These are phyloP conservation scores for Lactarius pseudohatsudake DNA, from an alignment of 768 basidiomycete species.

Conservation along the genomic window DNA sequence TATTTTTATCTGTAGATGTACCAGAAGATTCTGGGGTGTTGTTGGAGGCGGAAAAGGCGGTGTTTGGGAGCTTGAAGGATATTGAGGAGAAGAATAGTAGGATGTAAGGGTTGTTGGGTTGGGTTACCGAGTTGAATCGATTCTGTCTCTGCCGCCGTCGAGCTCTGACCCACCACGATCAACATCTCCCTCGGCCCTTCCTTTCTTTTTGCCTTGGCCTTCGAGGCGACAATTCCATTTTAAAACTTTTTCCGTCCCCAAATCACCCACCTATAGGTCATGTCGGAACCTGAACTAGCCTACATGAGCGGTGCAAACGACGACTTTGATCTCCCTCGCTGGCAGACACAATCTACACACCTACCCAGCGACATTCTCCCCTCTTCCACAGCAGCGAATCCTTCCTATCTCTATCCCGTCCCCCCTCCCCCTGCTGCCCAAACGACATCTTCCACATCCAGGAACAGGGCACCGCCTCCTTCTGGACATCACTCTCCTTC, in stretches of 20 bases:
- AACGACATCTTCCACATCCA: constrained; percentile 37
- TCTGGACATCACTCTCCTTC: constrained; percentile 50
- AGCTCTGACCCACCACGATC: not conserved
- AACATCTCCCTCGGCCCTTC: not conserved
- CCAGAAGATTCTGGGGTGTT: constrained; percentile 49
- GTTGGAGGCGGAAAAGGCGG: constrained; percentile 60
- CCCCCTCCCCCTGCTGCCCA: constrained; percentile 55
- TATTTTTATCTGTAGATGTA: constrained; percentile 73
- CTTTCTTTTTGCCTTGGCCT: constrained; percentile 10
- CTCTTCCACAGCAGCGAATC: constrained; percentile 52
- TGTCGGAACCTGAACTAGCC: constrained; percentile 74
- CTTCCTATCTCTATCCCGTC: constrained; percentile 54
- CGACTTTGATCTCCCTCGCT: constrained; percentile 70
- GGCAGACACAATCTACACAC: constrained; percentile 48
- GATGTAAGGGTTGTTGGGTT: constrained; percentile 4
- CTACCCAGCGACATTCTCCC: constrained; percentile 41
- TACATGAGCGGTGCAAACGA: constrained; percentile 80
- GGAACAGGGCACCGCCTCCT: constrained; percentile 47
- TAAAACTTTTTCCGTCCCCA: constrained; percentile 1
- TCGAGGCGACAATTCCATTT: not conserved
- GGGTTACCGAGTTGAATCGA: constrained; percentile 14
- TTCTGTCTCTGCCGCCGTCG: not conserved
- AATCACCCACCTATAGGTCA: constrained; percentile 36
- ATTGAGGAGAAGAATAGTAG: constrained; percentile 31
- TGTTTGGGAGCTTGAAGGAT: constrained; percentile 49